phyloP scores from a whole-genome alignment of 306 rosid species.

The Rosa multiflora region DNA sequence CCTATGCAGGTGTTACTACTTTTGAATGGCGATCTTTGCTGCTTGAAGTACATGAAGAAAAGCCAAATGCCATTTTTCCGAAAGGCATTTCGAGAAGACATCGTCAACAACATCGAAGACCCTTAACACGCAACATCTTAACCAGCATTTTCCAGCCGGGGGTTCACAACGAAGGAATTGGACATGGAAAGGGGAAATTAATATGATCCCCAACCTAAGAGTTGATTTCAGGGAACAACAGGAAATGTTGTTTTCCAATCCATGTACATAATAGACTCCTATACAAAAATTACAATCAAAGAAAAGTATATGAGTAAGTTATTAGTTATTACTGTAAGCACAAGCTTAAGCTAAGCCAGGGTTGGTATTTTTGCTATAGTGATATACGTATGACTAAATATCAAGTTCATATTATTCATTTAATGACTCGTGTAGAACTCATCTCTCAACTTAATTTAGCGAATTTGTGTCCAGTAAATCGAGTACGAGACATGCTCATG shows the following conservation, averaged over 20 bases:
- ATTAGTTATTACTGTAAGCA: not conserved
- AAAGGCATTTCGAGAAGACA: conserved; percentile 61
- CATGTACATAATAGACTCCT: conserved; percentile 1
- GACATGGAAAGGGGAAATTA: not conserved
- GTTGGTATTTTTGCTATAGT: not conserved
- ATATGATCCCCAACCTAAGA: not conserved
- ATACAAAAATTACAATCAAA: conserved; percentile 11
- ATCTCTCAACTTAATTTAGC: too few relatives aligned
- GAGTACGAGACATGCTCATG: too few relatives aligned
- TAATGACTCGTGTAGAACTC: too few relatives aligned
- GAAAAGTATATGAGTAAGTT: conserved; percentile 7
- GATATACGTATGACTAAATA: too few relatives aligned
- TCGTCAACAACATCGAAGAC: conserved; percentile 42
- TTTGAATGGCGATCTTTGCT: conserved; percentile 70
- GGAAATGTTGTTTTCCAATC: not conserved
- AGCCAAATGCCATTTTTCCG: conserved; percentile 49
- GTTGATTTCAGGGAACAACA: not conserved
- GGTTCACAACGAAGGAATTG: not conserved
- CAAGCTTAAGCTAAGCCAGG: not conserved
- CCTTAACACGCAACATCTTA: not conserved
- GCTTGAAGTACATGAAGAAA: conserved; percentile 69
- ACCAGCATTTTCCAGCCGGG: not conserved
- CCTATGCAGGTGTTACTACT: conserved; percentile 67
- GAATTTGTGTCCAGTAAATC: too few relatives aligned
- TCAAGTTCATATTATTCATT: too few relatives aligned